Evolutionary conservation across 495 filamentous ascomycete species (phyloP).

Genomic region (Sporormia fimetaria): DNA sequence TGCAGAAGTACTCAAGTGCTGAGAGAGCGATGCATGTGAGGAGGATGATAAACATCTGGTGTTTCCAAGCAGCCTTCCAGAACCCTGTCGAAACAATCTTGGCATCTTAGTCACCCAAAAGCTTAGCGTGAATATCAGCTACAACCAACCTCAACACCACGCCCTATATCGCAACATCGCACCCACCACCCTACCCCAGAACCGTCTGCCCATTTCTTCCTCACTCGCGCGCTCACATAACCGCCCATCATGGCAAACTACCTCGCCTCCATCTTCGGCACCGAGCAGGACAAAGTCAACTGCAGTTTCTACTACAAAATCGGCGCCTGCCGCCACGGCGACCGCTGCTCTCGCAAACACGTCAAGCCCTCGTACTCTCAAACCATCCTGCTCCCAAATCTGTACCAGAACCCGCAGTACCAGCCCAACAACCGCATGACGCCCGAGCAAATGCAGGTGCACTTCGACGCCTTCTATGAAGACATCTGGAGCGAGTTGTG

Average conservation of each 20-base stretch:
- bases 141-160: background rate
- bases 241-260: constrained; percentile 70
- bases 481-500: constrained; percentile 98
- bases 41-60: no score
- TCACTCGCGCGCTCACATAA: background rate
- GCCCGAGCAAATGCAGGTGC: constrained; percentile 84
- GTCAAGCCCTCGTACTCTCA: constrained; percentile 98
- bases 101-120: background rate
- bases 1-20: no score
- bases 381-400: constrained; percentile 93
- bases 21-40: no score
- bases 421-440: constrained; percentile 97
- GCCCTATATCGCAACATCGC: background rate
- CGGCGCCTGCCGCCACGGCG: constrained; percentile 94
- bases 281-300: constrained; percentile 92
- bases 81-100: constrained; percentile 5
- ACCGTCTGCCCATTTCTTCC: background rate
- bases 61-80: no score
- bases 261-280: constrained; percentile 98
- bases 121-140: background rate
- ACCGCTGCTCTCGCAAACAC: constrained; percentile 95
- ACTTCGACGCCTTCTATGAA: constrained; percentile 99
- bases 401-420: constrained; percentile 98
- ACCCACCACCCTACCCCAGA: background rate
- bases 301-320: constrained; percentile 93